Evolutionary conservation across 306 rosid species (phyloP), one percentile per base, ranked within the genome.

Genomic region (Argentina anserina): DNA sequence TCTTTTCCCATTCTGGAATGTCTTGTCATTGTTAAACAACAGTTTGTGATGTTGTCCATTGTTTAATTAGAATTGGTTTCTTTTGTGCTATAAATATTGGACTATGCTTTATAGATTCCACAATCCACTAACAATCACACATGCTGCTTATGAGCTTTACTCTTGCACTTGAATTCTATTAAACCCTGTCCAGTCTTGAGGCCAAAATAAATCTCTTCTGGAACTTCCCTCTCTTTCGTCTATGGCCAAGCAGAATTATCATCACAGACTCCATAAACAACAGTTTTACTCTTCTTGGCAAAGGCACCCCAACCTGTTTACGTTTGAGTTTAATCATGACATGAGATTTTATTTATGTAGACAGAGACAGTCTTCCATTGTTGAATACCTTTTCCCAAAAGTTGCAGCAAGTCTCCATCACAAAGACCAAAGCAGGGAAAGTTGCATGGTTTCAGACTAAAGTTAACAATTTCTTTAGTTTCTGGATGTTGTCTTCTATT

Each of bases 251-350:
- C 92, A 49, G 76, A 82, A 34, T 81, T 85, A 79, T 94, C 81
- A 73, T 90, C 96, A 67, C 96, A 91, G 12, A 91, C 87, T 75
- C 93, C 96, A 83, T 91, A 94, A 69, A 94, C 89, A 67, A 89
- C 81, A 91, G 97, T 85, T 88, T 94, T 91, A 70, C 88, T 81
- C 84, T 85, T 94, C 82, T 94, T 91, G 79, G 98, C 87, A 87
- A 94, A 94, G 64, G 99, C 84, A 70, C 97, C 97, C 90, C 99
- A 53, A 94, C 94, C 10, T 91, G 90, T 79, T 89, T 91, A 83
- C 95, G 92, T 85, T 88, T 94, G 65, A 87, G 75, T 79, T 90
- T 85, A 65, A 92, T 76, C 50, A 84, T 81, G 71, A 94, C 96
- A 92, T 92, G 96, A 58, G 82, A 81, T 90, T 81, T 87, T 86